A percentile compares a stretch with the other conserved stretches of the same genome.
Evolutionary conservation across 306 rosid genomes (phyloP).

Genomic region (Astragalus membranaceus): DNA sequence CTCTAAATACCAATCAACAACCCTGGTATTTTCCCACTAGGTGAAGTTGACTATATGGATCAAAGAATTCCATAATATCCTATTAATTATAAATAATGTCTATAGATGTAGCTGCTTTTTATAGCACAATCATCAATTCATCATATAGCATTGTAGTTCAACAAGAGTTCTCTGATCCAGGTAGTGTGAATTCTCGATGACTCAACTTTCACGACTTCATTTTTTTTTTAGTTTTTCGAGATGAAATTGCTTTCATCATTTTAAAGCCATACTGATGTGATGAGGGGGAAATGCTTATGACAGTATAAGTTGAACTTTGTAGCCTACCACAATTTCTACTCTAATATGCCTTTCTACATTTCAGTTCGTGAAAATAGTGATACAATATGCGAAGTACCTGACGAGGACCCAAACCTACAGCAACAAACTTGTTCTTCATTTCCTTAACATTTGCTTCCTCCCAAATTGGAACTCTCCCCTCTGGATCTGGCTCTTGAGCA

Average conservation of each 20-base stretch:
- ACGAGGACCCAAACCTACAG: conserved; percentile 93
- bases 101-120: neutral
- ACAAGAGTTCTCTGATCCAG: neutral
- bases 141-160: neutral
- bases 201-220: neutral
- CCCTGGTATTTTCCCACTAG: neutral
- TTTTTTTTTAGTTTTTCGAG: neutral
- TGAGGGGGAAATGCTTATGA: neutral
- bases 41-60: neutral
- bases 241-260: neutral
- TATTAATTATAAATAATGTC: neutral
- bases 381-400: conserved; percentile 46
- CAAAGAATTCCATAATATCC: neutral
- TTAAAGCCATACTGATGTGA: neutral
- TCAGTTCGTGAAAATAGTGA: conserved; percentile 6
- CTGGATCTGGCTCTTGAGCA: conserved; percentile 87
- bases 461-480: conserved; percentile 89
- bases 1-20: neutral
- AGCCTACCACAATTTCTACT: neutral
- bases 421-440: conserved; percentile 80
- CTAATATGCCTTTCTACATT: neutral
- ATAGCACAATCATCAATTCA: neutral
- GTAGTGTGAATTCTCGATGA: neutral
- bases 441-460: conserved; percentile 75
- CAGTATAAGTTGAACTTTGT: neutral